Evolutionary conservation across 2,329 filamentous ascomycete genomes (phyloP).

Genomic region (Colletotrichum aenigma): DNA sequence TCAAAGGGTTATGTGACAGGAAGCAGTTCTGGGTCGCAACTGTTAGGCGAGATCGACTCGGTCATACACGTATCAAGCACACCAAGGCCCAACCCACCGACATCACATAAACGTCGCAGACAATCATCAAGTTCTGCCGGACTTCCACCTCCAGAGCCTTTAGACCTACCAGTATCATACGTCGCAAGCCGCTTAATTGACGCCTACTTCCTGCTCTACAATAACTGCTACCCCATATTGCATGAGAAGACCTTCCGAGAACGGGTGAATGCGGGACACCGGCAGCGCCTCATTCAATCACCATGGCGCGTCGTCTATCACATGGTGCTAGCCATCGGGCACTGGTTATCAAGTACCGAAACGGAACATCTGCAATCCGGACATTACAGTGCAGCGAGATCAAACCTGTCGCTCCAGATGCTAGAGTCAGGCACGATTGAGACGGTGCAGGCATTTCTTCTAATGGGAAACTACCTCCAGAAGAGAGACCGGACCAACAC

Average conservation of each 20-base stretch:
- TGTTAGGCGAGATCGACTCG: conserved; percentile 26
- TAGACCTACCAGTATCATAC: conserved; percentile 10
- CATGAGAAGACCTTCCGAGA: conserved; percentile 51
- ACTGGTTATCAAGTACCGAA: conserved; percentile 33
- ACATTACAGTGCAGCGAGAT: conserved; percentile 32
- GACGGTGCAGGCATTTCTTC: conserved; percentile 47
- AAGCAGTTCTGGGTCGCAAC: conserved; percentile 29
- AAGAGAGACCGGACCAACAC: conserved; percentile 56
- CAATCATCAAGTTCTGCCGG: background rate
- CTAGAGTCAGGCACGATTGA: conserved; percentile 50
- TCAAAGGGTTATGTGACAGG: background rate
- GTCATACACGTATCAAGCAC: background rate
- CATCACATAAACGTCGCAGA: background rate
- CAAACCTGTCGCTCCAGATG: conserved; percentile 42
- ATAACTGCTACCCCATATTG: conserved; percentile 49
- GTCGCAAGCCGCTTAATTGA: conserved; percentile 33
- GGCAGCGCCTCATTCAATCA: background rate
- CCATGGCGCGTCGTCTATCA: conserved; percentile 27
- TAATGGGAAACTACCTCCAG: conserved; percentile 54
- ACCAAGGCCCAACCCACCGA: background rate
- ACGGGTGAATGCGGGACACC: conserved; percentile 23
- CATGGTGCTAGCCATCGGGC: conserved; percentile 40
- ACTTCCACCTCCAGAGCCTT: background rate
- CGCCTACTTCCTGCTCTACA: conserved; percentile 48
- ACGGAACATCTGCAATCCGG: background rate